Base-by-base conservation (phyloP, 495 filamentous ascomycete species). In the Staphylotrichum tortipilum region DNA sequence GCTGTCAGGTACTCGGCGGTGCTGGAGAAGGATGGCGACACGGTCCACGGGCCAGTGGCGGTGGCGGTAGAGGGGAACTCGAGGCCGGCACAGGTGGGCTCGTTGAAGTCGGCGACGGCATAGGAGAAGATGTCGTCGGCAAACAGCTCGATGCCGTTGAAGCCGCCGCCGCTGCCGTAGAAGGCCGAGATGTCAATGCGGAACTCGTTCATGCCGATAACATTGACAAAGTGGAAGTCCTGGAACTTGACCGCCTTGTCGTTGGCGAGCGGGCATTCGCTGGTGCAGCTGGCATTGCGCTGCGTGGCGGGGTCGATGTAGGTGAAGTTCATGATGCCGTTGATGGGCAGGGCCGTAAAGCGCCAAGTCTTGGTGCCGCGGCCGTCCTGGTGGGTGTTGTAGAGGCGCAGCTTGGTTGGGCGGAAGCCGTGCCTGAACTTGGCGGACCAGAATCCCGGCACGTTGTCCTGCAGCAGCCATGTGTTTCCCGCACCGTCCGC, bases 291-390 rank as follows among this genome's bases (percentile, higher is more conserved):
- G 24, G 69, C 68, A 35, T 83, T 79, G 28, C 79, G 67, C 2
- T 79, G 77, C 0, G 84, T 83, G 1, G 68, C 74, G 0, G 85
- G 80, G 61, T 95, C 88, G 38, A 78, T 84, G 54, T 89, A 96
- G 31, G 89, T 95, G 55, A 98, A 76, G 64, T 97, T 96, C 86
- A 97, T 88, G 61, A 97, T 95, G 28, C 94, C 94, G 58, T 84
- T 82, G 57, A 89, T 80, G 5, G 89, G 88, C 26, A 89, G 66
- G 17, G 86, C 82, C 24, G 86, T 86, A 59, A 88, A 89, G 30
- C 88, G 78, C 70, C 87, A 98, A 14, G 79, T 80, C 65, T 85
- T 82, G 7, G 92, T 96, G 24, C 92, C 91, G 47, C 89, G 80
- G 44, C 86, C 89, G 63, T 89, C 81, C 43, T 82, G 74, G 53